phyloP scores from a whole-genome alignment of 331 rosid species.

The Erythrophleum ivorense region DNA sequence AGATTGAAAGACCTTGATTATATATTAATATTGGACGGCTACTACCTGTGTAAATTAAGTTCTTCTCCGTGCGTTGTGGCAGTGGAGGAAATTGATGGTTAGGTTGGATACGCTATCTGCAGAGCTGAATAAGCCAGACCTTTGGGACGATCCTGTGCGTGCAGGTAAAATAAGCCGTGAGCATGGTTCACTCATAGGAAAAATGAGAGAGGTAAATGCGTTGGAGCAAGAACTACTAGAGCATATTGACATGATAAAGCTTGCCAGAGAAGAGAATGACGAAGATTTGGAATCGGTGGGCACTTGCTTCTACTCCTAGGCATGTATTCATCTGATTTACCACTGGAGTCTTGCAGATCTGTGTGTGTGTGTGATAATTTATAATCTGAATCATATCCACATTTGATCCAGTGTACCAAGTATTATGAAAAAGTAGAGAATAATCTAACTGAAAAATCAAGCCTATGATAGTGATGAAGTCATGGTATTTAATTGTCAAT shows the following conservation, averaged over 20 bases:
- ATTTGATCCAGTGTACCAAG: neutral
- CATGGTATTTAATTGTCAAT: neutral
- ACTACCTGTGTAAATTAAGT: neutral
- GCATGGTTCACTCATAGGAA: slow-evolving; percentile 84
- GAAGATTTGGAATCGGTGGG: slow-evolving; percentile 95
- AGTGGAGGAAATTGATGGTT: slow-evolving; percentile 89
- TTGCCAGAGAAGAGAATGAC: slow-evolving; percentile 85
- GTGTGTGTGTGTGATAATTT: neutral
- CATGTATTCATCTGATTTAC: slow-evolving; percentile 63
- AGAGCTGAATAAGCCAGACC: slow-evolving; percentile 70
- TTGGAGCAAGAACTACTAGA: slow-evolving; percentile 84
- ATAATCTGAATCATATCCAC: slow-evolving; percentile 1
- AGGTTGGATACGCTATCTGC: slow-evolving; percentile 69
- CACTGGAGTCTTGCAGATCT: slow-evolving; percentile 20
- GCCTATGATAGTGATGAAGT: neutral
- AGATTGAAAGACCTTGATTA: slow-evolving; percentile 8
- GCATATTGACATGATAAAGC: slow-evolving; percentile 90
- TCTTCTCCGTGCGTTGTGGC: slow-evolving; percentile 41
- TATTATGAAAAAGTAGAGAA: neutral
- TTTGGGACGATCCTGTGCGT: slow-evolving; percentile 83
- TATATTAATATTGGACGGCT: slow-evolving; percentile 3
- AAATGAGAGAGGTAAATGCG: slow-evolving; percentile 83
- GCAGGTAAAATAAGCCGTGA: slow-evolving; percentile 85
- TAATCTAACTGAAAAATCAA: slow-evolving; percentile 1
- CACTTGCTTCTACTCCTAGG: slow-evolving; percentile 69